These are phyloP conservation scores for Dimargaris cristalligena DNA, from an alignment of 192 early-diverging fungal species.

Conservation along the genomic window DNA sequence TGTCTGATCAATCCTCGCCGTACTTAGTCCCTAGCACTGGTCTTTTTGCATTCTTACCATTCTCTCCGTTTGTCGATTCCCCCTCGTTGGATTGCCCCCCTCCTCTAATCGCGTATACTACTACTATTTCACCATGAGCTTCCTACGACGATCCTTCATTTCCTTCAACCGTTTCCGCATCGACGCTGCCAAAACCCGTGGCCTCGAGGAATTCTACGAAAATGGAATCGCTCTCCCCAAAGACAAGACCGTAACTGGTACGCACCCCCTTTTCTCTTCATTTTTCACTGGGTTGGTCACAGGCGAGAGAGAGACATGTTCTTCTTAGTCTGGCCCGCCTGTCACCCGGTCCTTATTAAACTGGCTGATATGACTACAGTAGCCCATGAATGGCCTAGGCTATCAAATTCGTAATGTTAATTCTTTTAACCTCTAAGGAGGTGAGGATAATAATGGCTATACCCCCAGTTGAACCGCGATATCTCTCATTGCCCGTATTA, in stretches of 20 bases:
- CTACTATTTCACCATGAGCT: conserved; percentile 21
- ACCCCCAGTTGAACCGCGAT: too few species aligned
- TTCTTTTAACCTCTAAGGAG: too few species aligned
- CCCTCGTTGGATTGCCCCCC: too few species aligned
- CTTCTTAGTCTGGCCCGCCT: not conserved
- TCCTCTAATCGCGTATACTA: too few species aligned
- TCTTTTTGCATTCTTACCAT: not conserved
- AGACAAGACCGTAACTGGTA: conserved; percentile 29
- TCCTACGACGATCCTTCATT: conserved; percentile 22
- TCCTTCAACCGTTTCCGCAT: conserved; percentile 24
- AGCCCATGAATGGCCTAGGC: not conserved
- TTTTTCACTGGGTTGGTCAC: not conserved
- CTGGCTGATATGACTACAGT: not conserved
- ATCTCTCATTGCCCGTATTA: too few species aligned
- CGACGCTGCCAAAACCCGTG: conserved; percentile 28
- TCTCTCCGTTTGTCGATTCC: not conserved
- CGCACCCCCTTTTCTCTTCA: not conserved
- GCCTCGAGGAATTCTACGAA: conserved; percentile 49
- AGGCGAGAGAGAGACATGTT: not conserved
- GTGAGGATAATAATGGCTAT: too few species aligned
- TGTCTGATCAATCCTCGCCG: too few species aligned
- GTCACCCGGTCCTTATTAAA: not conserved
- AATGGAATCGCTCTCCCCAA: conserved; percentile 30
- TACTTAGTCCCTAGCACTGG: not conserved
- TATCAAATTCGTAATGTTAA: too few species aligned